phyloP scores from a whole-genome alignment of 495 filamentous ascomycete species.

The Xylaria sp. region DNA sequence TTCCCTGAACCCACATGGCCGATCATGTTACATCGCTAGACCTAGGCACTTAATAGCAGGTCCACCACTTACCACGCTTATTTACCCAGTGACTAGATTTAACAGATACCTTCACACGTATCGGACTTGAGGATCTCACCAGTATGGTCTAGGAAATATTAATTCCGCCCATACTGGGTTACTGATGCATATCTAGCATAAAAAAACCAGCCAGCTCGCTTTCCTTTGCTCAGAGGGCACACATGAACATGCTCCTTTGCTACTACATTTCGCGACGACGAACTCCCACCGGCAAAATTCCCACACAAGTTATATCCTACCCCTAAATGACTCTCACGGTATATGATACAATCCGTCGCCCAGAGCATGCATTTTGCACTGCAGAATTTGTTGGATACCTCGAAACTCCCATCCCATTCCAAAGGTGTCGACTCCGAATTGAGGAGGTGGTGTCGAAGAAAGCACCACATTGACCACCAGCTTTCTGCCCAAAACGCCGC shows the following conservation, averaged over 20 bases:
- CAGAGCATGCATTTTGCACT: conserved; percentile 12
- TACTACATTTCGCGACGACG: background rate
- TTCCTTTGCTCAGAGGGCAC: conserved; percentile 8
- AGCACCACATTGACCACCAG: background rate
- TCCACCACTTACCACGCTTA: background rate
- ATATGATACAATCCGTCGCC: background rate
- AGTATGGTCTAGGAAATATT: background rate
- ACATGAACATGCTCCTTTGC: conserved; percentile 6
- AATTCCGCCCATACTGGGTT: background rate
- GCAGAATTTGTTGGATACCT: conserved; percentile 10
- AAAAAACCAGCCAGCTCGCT: conserved; percentile 9
- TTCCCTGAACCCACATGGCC: background rate
- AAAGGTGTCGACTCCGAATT: background rate
- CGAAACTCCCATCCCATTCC: conserved; percentile 10
- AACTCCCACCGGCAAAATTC: background rate
- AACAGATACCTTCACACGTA: background rate
- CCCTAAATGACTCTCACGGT: background rate
- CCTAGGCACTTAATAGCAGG: background rate
- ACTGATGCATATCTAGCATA: background rate
- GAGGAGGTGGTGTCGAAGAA: background rate
- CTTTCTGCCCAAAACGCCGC: conserved; percentile 19
- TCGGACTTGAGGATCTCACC: background rate
- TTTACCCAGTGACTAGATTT: background rate
- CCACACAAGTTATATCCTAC: background rate
- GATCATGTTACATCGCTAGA: background rate